A percentile compares a stretch with the other conserved stretches of the same genome.
phyloP scores from a whole-genome alignment of 768 basidiomycete genomes.

The Phallus indusiatus region DNA sequence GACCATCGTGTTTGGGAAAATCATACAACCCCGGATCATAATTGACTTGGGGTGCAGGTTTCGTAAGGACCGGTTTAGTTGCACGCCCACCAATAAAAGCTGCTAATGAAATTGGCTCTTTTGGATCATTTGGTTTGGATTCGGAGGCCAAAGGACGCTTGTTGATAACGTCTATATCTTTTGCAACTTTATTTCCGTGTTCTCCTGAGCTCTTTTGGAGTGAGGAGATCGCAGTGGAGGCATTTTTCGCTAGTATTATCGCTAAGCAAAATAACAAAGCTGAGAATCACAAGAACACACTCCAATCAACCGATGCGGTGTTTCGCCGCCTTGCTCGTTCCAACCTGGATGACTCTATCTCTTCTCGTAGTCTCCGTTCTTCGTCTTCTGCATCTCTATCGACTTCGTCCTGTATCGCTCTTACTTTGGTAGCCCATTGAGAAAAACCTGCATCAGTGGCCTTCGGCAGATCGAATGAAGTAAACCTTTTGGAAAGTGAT shows the following conservation, averaged over 20 bases:
- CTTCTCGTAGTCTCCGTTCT: conserved; percentile 55
- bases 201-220: conserved; percentile 9
- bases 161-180: conserved; percentile 34
- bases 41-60: conserved; percentile 64
- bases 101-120: conserved; percentile 59
- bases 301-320: conserved; percentile 10
- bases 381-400: conserved; percentile 77
- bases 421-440: conserved; percentile 77
- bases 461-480: conserved; percentile 20
- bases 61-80: conserved; percentile 63
- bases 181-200: conserved; percentile 15
- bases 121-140: conserved; percentile 12
- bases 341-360: conserved; percentile 27
- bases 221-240: not conserved
- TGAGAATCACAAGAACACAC: not conserved
- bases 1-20: conserved; percentile 29
- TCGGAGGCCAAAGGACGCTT: conserved; percentile 32
- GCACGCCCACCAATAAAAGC: conserved; percentile 76
- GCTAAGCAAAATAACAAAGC: not conserved
- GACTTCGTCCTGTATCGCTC: conserved; percentile 69
- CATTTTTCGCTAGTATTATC: not conserved
- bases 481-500: not conserved
- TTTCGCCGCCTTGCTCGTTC: conserved; percentile 34
- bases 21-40: conserved; percentile 59
- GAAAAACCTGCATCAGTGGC: conserved; percentile 49